Percentiles rank a stretch among this genome's conserved stretches.
These are phyloP conservation scores for Lizanozyma gosingica DNA, from an alignment of 1,139 yeast genomes.

Conservation along the genomic window DNA sequence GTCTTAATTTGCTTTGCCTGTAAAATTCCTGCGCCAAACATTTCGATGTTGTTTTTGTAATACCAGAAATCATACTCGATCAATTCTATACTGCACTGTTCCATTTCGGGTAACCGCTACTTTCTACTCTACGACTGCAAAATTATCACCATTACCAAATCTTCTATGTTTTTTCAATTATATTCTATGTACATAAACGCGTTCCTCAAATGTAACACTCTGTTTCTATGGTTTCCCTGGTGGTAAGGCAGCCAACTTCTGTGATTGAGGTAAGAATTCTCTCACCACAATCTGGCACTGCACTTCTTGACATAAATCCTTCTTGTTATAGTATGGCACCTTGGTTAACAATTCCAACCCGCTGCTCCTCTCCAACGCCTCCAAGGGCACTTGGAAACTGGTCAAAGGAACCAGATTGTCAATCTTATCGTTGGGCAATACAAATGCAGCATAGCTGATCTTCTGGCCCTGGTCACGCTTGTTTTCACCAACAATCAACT, in stretches of 20 bases:
- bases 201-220: too few species aligned
- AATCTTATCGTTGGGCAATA: constrained; percentile 76
- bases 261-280: constrained; percentile 56
- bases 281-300: constrained; percentile 76
- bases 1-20: too few species aligned
- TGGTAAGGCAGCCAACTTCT: not conserved
- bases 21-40: too few species aligned
- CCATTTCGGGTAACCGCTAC: too few species aligned
- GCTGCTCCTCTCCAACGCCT: constrained; percentile 77
- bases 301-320: constrained; percentile 70
- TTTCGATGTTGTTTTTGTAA: too few species aligned
- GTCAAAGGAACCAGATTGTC: constrained; percentile 62
- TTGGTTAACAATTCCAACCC: constrained; percentile 76
- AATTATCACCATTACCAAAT: too few species aligned
- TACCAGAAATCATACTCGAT: too few species aligned
- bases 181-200: not conserved
- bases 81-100: too few species aligned
- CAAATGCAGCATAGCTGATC: constrained; percentile 84
- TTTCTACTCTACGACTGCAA: too few species aligned
- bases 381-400: constrained; percentile 78
- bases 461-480: constrained; percentile 29
- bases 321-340: constrained; percentile 51
- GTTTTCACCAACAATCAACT: constrained; percentile 75
- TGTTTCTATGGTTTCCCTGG: too few species aligned
- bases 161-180: too few species aligned